These are phyloP conservation scores for Solioccasus polychromus DNA, from an alignment of 768 basidiomycete species.

Conservation along the genomic window DNA sequence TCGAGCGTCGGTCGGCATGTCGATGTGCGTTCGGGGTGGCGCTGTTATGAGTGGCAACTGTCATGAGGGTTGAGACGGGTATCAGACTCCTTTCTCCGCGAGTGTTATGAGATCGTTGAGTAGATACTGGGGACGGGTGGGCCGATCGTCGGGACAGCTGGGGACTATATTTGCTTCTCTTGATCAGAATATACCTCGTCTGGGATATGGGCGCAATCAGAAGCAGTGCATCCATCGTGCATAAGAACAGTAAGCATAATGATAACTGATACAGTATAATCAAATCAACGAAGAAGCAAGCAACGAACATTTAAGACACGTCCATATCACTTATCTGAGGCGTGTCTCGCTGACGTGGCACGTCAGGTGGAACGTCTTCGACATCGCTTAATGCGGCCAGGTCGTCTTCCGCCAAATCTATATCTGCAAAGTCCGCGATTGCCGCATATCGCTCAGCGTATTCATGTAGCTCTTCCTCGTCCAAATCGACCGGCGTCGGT, in stretches of 20 bases:
- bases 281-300: not conserved
- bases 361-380: conserved; percentile 12
- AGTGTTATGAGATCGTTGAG: too few relatives aligned
- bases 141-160: too few relatives aligned
- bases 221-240: not conserved
- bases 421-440: conserved; percentile 46
- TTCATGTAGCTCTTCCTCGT: conserved; percentile 55
- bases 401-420: conserved; percentile 26
- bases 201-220: too few relatives aligned
- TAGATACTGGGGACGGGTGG: too few relatives aligned
- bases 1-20: too few relatives aligned
- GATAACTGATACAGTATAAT: conserved; percentile 8
- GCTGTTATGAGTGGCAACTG: too few relatives aligned
- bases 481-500: conserved; percentile 44
- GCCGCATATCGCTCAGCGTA: conserved; percentile 55
- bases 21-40: too few relatives aligned
- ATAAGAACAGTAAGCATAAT: not conserved
- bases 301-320: conserved; percentile 14
- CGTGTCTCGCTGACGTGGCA: not conserved
- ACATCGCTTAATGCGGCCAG: conserved; percentile 18
- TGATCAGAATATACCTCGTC: too few relatives aligned
- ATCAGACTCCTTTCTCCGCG: too few relatives aligned
- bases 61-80: too few relatives aligned
- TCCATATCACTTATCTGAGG: conserved; percentile 24
- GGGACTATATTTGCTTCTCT: too few relatives aligned